phyloP scores from a whole-genome alignment of 352 stramenopile genomes.

The Pilasporangium apinafurcum region DNA sequence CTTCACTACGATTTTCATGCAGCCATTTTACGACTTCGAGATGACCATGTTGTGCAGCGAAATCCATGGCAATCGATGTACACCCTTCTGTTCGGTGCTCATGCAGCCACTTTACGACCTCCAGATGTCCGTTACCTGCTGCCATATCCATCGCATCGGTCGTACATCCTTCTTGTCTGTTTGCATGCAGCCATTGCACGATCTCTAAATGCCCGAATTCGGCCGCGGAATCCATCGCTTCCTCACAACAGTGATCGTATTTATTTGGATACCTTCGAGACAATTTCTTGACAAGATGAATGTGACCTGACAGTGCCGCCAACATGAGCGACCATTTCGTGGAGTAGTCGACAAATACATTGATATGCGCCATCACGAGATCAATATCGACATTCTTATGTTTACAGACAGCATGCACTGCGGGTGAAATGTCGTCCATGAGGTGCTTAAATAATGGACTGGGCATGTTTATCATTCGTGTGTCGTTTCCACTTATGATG shows the following conservation, averaged over 20 bases:
- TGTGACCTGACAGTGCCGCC: conserved; percentile 39
- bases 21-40: conserved; percentile 24
- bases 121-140: conserved; percentile 15
- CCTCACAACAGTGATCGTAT: conserved; percentile 13
- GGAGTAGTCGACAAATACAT: conserved; percentile 51
- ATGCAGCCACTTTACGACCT: conserved; percentile 27
- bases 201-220: conserved; percentile 16
- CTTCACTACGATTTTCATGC: conserved; percentile 20
- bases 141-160: conserved; percentile 29
- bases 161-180: conserved; percentile 23
- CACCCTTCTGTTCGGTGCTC: conserved; percentile 18
- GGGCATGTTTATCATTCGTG: too few species aligned
- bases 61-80: conserved; percentile 18
- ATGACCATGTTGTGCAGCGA: conserved; percentile 19
- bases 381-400: conserved; percentile 32
- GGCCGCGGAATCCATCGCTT: conserved; percentile 26
- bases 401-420: conserved; percentile 39
- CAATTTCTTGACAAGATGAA: conserved; percentile 55
- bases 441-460: too few species aligned
- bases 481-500: too few species aligned
- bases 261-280: conserved; percentile 14
- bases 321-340: conserved; percentile 41
- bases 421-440: conserved; percentile 52
- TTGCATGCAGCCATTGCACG: conserved; percentile 22
- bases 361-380: conserved; percentile 39